Percentiles rank a stretch among this genome's conserved stretches.
Evolutionary conservation across 2,329 filamentous ascomycete species (phyloP).

Genomic region (Claviceps africana): DNA sequence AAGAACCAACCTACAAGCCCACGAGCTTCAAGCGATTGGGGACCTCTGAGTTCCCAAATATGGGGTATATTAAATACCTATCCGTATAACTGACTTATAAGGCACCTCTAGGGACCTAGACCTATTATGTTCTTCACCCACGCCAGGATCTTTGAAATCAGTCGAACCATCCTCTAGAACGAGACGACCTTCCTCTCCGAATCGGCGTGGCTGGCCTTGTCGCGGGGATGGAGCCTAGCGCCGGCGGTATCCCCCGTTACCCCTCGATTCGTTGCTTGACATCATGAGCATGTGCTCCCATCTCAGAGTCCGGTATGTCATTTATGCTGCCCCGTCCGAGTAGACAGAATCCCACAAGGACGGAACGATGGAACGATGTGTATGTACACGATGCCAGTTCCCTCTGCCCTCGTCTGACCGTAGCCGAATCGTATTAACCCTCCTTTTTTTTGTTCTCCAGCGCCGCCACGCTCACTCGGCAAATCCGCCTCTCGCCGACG

Average conservation of each 20-base stretch:
- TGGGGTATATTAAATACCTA: no score
- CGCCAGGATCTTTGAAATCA: constrained; percentile 18
- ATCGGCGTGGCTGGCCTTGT: constrained; percentile 11
- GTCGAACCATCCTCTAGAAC: constrained; percentile 19
- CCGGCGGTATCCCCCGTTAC: background rate
- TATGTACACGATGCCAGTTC: background rate
- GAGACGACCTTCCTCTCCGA: constrained; percentile 9
- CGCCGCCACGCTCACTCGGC: background rate
- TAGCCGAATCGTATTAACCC: background rate
- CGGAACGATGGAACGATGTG: background rate
- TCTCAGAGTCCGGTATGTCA: constrained; percentile 16
- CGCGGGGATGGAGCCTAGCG: background rate
- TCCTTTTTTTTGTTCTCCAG: background rate
- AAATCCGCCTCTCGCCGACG: background rate
- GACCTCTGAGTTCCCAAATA: no score
- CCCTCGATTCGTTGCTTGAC: constrained; percentile 15
- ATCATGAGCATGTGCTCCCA: constrained; percentile 18
- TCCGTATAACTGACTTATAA: no score
- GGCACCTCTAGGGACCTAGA: no score
- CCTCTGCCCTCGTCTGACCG: background rate
- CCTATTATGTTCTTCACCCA: constrained; percentile 10
- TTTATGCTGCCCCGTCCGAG: background rate
- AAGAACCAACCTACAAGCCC: no score
- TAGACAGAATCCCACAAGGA: background rate
- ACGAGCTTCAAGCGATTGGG: no score